Conservation (phyloP, 805 yeast genomes). For the Brettanomyces naardenensis region DNA sequence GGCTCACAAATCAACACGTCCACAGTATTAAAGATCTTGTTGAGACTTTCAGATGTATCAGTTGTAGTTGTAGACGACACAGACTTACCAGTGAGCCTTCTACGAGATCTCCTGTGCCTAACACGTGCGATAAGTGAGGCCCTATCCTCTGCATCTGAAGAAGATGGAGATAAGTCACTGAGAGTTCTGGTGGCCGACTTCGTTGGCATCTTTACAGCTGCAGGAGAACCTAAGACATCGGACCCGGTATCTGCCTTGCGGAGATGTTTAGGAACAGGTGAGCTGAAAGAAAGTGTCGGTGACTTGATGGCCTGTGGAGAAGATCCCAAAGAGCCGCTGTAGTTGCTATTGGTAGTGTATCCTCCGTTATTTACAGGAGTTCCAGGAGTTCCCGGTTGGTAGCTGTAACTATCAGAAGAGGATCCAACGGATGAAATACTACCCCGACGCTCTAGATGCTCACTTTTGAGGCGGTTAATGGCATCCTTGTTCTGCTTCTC, state of each 20-base stretch:
- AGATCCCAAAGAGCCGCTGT: conserved; percentile 19
- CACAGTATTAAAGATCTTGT: conserved; percentile 24
- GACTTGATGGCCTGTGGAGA: conserved; percentile 12
- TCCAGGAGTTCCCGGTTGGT: conserved; percentile 6
- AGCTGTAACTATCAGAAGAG: conserved; percentile 30
- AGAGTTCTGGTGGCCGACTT: conserved; percentile 10
- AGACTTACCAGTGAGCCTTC: conserved; percentile 41
- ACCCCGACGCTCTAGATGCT: conserved; percentile 55
- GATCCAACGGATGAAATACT: conserved; percentile 37
- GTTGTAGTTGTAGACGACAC: conserved; percentile 18
- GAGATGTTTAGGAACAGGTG: neutral
- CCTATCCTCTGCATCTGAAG: conserved; percentile 64
- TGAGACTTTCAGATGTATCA: conserved; percentile 10
- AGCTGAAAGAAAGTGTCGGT: conserved; percentile 16
- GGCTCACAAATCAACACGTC: conserved; percentile 83
- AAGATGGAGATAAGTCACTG: conserved; percentile 39
- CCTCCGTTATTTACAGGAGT: conserved; percentile 10
- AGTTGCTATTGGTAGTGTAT: conserved; percentile 18
- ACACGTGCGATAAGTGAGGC: conserved; percentile 44
- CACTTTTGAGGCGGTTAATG: conserved; percentile 77
- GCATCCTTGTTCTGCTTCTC: conserved; percentile 94
- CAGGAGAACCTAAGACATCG: conserved; percentile 7
- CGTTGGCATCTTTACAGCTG: conserved; percentile 20
- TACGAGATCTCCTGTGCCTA: conserved; percentile 17
- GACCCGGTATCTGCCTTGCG: neutral